Conservation (phyloP, 1,284 basidiomycete species). For the Amylostereum areolatum region DNA sequence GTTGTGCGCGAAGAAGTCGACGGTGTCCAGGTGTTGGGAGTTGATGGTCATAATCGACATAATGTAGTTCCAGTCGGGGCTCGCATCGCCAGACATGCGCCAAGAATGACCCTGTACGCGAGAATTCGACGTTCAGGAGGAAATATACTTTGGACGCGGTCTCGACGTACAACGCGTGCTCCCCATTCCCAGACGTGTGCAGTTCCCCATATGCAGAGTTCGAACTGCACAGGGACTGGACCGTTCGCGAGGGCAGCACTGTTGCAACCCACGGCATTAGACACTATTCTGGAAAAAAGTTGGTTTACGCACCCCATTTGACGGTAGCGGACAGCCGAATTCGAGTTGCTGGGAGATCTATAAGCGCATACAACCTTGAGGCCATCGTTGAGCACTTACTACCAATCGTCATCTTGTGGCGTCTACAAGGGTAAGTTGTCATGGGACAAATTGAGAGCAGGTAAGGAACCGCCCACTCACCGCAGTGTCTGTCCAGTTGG, state of each 20-base stretch:
- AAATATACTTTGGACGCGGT: not conserved
- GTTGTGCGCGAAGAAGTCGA: conserved; percentile 45
- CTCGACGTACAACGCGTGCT: conserved; percentile 37
- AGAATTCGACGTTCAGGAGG: not conserved
- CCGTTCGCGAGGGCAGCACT: conserved; percentile 39
- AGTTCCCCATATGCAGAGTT: conserved; percentile 46
- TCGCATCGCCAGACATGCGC: conserved; percentile 47
- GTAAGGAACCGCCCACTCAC: conserved; percentile 19
- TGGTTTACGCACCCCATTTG: conserved; percentile 46
- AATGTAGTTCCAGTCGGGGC: conserved; percentile 43
- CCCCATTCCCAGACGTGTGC: conserved; percentile 53
- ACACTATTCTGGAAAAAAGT: conserved; percentile 1
- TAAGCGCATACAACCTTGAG: not conserved
- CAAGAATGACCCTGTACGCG: conserved; percentile 55
- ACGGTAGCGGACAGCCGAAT: conserved; percentile 48
- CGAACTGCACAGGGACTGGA: conserved; percentile 38
- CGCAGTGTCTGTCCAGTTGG: conserved; percentile 40
- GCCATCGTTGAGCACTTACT: conserved; percentile 29
- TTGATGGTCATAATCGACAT: conserved; percentile 39
- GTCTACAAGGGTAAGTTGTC: conserved; percentile 20
- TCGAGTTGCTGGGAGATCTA: conserved; percentile 37
- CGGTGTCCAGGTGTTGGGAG: conserved; percentile 32
- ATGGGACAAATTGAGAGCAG: not conserved
- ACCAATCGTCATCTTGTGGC: conserved; percentile 40
- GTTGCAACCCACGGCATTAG: not conserved